Conservation (phyloP, 352 stramenopile genomes). For the Poterioochromonas sp. region DNA sequence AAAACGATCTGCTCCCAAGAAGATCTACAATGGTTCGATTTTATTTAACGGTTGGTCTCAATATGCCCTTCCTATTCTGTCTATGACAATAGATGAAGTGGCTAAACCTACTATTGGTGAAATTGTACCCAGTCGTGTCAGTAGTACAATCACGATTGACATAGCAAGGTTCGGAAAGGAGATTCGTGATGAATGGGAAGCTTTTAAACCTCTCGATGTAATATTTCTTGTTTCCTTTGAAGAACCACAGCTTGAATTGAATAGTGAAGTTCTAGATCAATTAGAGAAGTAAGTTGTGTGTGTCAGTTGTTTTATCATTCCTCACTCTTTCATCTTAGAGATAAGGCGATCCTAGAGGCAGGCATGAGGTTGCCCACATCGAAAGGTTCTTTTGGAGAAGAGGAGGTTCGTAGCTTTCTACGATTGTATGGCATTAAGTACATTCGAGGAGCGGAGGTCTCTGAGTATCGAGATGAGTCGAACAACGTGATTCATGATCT, state of each 20-base stretch:
- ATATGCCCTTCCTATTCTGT: conserved; percentile 47
- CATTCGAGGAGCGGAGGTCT: conserved; percentile 64
- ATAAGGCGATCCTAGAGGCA: not conserved
- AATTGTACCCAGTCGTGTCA: conserved; percentile 61
- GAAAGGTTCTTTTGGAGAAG: conserved; percentile 50
- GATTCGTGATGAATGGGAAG: conserved; percentile 72
- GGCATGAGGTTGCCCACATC: not conserved
- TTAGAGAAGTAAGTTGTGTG: too few relatives aligned
- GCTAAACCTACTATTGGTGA: conserved; percentile 76
- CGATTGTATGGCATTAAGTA: conserved; percentile 45
- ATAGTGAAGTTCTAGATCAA: too few relatives aligned
- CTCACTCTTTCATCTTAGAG: too few relatives aligned
- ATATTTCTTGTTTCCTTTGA: conserved; percentile 82
- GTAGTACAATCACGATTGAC: conserved; percentile 69
- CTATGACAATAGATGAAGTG: conserved; percentile 59
- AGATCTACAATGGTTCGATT: conserved; percentile 28
- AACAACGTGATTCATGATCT: conserved; percentile 67
- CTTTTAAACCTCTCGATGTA: conserved; percentile 77
- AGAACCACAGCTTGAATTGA: conserved; percentile 36
- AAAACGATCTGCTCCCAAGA: conserved; percentile 54
- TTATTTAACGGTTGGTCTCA: conserved; percentile 48
- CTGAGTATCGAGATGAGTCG: conserved; percentile 68
- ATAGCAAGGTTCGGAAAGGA: conserved; percentile 52
- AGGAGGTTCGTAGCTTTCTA: conserved; percentile 32
- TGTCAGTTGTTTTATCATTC: too few relatives aligned